These are phyloP conservation scores for Saccharomycopsis hybrid DNA, from an alignment of 1,139 yeast genomes.

Conservation along the genomic window DNA sequence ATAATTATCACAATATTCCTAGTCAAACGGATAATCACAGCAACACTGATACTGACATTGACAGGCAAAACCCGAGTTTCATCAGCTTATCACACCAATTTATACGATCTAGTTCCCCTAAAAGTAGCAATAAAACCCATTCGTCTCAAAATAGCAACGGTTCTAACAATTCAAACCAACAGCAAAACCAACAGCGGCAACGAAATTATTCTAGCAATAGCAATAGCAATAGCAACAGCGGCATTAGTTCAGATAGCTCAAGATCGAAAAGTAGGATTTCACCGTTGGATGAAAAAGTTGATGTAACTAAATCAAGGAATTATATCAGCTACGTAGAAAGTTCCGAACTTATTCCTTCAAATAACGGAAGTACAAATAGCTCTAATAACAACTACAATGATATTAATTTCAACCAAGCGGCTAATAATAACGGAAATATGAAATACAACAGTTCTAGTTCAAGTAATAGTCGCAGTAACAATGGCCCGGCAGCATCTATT, in stretches of 20 bases:
- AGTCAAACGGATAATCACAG: background rate
- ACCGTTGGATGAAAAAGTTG: background rate
- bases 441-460: background rate
- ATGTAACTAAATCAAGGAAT: background rate
- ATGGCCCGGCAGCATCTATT: background rate
- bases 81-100: slow-evolving; percentile 15
- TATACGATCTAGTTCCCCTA: background rate
- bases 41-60: background rate
- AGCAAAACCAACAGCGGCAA: background rate
- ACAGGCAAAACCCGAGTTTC: slow-evolving; percentile 14
- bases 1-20: background rate
- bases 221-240: background rate
- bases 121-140: background rate
- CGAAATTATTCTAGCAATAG: background rate
- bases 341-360: slow-evolving; percentile 9
- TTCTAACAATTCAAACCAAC: no score
- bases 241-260: background rate
- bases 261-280: background rate
- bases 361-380: slow-evolving; percentile 1
- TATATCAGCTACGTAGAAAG: slow-evolving; percentile 12
- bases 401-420: slow-evolving; percentile 1
- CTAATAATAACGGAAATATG: background rate
- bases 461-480: background rate
- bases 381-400: slow-evolving; percentile 5
- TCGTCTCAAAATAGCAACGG: no score